Conservation (phyloP, 2,329 filamentous ascomycete genomes). For the Sporothrix brasiliensis region DNA sequence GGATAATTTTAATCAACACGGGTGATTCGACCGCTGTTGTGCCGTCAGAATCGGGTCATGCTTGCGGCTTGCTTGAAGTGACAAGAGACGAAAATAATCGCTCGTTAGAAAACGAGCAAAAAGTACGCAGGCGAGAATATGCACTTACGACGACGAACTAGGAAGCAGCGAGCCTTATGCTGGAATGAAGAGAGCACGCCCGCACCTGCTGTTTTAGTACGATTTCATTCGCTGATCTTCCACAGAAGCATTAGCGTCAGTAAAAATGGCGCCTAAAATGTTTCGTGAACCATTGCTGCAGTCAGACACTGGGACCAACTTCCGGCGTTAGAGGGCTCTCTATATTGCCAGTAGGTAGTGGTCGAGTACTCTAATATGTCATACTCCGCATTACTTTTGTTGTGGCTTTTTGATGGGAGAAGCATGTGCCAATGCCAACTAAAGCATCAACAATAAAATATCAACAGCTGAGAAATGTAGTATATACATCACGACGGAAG, state of each 20-base stretch:
- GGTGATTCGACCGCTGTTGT: background rate
- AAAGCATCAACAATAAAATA: no score
- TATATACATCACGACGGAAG: no score
- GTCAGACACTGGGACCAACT: no score
- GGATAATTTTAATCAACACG: background rate
- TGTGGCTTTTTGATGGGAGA: no score
- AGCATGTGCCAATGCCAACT: no score
- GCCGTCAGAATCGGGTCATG: constrained; percentile 17
- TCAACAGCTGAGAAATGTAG: no score
- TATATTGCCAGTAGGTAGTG: no score
- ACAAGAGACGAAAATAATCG: constrained; percentile 9
- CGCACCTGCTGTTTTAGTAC: constrained; percentile 22
- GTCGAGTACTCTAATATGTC: background rate
- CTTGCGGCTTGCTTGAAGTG: constrained; percentile 5
- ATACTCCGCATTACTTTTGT: no score
- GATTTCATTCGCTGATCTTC: constrained; percentile 22
- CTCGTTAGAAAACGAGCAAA: background rate
- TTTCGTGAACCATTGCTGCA: no score
- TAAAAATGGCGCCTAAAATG: constrained; percentile 38
- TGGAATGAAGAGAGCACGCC: constrained; percentile 4
- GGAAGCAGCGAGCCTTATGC: background rate
- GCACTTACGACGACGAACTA: constrained; percentile 13
- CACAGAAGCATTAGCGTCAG: background rate
- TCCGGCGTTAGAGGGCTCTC: no score
- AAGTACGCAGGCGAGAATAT: background rate